Percentiles rank a stretch among this genome's conserved stretches.
Evolutionary conservation across 1,139 yeast genomes (phyloP).

Genomic region (Kluyveromyces marxianus): DNA sequence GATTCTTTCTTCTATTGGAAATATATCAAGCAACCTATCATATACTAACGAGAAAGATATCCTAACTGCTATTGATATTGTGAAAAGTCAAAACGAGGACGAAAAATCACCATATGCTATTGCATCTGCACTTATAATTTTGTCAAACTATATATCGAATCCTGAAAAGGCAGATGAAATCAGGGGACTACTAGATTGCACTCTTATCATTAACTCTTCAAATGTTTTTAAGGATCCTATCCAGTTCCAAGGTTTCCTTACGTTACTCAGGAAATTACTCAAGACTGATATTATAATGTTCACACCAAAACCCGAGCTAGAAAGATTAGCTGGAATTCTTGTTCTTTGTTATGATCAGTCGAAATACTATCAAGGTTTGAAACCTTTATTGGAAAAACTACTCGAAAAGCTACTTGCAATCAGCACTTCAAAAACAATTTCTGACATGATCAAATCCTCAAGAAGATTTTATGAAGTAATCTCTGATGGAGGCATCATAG

Average conservation of each 20-base stretch:
- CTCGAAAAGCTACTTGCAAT: slow-evolving; percentile 24
- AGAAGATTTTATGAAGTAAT: slow-evolving; percentile 11
- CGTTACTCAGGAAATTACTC: slow-evolving; percentile 22
- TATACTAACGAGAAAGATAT: slow-evolving; percentile 18
- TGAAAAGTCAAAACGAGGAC: slow-evolving; percentile 6
- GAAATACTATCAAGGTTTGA: slow-evolving; percentile 19
- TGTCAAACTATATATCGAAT: slow-evolving; percentile 22
- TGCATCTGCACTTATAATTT: slow-evolving; percentile 21
- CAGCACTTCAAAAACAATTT: slow-evolving; percentile 7
- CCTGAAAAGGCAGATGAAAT: slow-evolving; percentile 17
- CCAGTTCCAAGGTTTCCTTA: slow-evolving; percentile 28
- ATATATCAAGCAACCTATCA: slow-evolving; percentile 20
- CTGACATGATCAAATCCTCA: slow-evolving; percentile 7
- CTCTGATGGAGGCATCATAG: slow-evolving; percentile 17
- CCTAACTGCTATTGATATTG: slow-evolving; percentile 10
- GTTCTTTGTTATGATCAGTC: slow-evolving; percentile 22
- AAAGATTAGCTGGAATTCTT: slow-evolving; percentile 12
- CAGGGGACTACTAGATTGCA: slow-evolving; percentile 9
- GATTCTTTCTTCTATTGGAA: slow-evolving; percentile 19
- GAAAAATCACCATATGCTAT: slow-evolving; percentile 15
- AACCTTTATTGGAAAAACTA: slow-evolving; percentile 19
- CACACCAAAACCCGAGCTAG: slow-evolving; percentile 9
- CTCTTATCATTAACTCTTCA: slow-evolving; percentile 11
- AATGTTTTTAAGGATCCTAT: slow-evolving; percentile 24
- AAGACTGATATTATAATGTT: slow-evolving; percentile 19